Evolutionary conservation across 176 grass and related monocot genomes (phyloP).

Genomic region (Raddia guianensis): DNA sequence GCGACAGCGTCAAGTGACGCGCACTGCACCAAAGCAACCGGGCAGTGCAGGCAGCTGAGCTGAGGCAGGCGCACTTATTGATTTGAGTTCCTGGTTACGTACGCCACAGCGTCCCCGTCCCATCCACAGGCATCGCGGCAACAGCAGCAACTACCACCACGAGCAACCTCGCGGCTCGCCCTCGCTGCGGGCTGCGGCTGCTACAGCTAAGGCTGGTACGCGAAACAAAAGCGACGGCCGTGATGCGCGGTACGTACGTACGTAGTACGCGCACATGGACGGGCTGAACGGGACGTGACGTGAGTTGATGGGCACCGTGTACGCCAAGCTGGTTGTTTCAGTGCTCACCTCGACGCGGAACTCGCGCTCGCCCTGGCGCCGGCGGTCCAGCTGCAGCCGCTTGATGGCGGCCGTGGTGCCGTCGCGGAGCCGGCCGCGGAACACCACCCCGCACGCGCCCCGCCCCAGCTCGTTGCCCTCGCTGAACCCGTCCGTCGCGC

Average conservation of each 20-base stretch:
- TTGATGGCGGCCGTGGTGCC: constrained; percentile 89
- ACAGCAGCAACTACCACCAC: background rate
- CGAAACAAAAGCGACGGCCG: background rate
- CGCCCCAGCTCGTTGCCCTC: constrained; percentile 77
- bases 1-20: background rate
- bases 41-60: background rate
- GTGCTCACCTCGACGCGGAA: constrained; percentile 79
- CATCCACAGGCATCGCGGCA: background rate
- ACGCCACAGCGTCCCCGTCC: background rate
- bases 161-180: background rate
- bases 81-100: constrained; percentile 28
- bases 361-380: constrained; percentile 86
- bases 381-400: constrained; percentile 72
- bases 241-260: background rate
- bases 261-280: constrained; percentile 1
- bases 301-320: constrained; percentile 27
- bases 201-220: background rate
- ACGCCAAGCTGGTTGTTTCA: background rate
- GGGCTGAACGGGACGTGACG: background rate
- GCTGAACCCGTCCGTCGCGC: constrained; percentile 83
- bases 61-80: background rate
- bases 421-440: constrained; percentile 71
- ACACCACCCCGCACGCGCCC: constrained; percentile 64
- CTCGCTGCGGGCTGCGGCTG: background rate
- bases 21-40: background rate